Percentiles rank a stretch among this genome's conserved stretches.
Evolutionary conservation across 2,329 filamentous ascomycete genomes (phyloP).

Genomic region (Diaporthe caulivora): DNA sequence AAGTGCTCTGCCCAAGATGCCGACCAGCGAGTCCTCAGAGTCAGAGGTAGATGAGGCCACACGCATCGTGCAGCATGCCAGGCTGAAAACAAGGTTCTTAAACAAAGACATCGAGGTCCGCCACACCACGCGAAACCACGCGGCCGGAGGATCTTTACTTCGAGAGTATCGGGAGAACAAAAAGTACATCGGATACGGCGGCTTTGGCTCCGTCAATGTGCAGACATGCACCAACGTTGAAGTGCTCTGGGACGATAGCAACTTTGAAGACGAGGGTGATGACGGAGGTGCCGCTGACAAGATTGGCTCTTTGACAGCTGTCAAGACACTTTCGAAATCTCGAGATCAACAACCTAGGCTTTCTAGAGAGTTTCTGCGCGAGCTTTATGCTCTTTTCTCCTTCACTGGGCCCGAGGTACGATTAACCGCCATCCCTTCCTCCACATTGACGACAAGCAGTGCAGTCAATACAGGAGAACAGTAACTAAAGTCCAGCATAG

Average conservation of each 20-base stretch:
- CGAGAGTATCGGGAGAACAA: not conserved
- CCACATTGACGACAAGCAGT: not conserved
- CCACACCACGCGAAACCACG: not conserved
- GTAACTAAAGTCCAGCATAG: not conserved
- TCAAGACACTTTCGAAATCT: not conserved
- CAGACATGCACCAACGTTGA: not conserved
- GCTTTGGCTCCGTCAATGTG: constrained; percentile 2
- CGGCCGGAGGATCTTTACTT: not conserved
- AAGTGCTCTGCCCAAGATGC: not conserved
- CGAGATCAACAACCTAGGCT: not conserved
- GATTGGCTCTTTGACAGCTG: not conserved
- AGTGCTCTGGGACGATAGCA: not conserved
- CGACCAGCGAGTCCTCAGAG: not conserved
- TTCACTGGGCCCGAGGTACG: not conserved
- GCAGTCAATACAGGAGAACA: not conserved
- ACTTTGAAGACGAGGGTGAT: not conserved
- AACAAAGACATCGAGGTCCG: not conserved
- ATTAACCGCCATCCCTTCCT: not conserved
- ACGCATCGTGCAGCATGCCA: not conserved
- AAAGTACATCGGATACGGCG: not conserved
- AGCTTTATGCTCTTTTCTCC: not conserved
- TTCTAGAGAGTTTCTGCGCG: not conserved
- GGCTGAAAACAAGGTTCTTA: not conserved
- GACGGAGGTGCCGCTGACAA: not conserved
- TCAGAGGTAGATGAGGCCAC: not conserved